Evolutionary conservation across 768 basidiomycete species (phyloP), one percentile per base, ranked within the genome.

Genomic region (Mycena vulgaris): DNA sequence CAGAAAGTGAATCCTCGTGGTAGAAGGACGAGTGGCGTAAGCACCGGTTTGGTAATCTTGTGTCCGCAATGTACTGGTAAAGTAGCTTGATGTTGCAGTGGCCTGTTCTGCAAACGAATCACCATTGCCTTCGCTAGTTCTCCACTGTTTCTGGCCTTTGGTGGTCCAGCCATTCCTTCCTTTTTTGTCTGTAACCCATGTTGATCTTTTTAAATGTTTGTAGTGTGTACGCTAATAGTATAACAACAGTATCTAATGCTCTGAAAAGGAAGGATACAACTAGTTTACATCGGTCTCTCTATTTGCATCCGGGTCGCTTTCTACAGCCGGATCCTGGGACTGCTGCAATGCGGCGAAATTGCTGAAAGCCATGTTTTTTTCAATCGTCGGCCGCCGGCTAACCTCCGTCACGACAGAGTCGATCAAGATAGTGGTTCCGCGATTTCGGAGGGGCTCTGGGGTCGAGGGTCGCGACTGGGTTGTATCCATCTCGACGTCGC

Each of bases 351-450:
- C 90, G 52, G 91, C 93, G 71, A 93, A 45, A 45, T 11, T 45
- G 42, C 42, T 45, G 42, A 45, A 95, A 7, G 93, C 93, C 91
- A 94, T 92, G 74, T 92, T 93, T 80, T 95, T 93, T 78, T 94
- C 93, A 51, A 94, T 83, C 14, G 93, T 94, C 5, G 93, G 90
- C 31, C 88, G 87, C 66, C 86, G 89, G 33, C 84, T 80, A 60
- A 81, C 79, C 61, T 85, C 84, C 85, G 78, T 55, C 76, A 77
- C 39, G 28, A 77, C 80, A 30, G 83, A 81, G 69, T 87, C 85
- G 48, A 85, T 76, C 45, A 87, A 78, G 61, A 86, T 83, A 11
- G 75, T 66, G 33, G 73, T 70, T 7, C 39, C 63, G 61, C 62
- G 55, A 27, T 60, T 66, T 37, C 47, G 57, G 28, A 37, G 60